Evolutionary conservation across 352 stramenopile species (phyloP), one percentile per base, ranked within the genome.

Genomic region (Phytophthora constricta): DNA sequence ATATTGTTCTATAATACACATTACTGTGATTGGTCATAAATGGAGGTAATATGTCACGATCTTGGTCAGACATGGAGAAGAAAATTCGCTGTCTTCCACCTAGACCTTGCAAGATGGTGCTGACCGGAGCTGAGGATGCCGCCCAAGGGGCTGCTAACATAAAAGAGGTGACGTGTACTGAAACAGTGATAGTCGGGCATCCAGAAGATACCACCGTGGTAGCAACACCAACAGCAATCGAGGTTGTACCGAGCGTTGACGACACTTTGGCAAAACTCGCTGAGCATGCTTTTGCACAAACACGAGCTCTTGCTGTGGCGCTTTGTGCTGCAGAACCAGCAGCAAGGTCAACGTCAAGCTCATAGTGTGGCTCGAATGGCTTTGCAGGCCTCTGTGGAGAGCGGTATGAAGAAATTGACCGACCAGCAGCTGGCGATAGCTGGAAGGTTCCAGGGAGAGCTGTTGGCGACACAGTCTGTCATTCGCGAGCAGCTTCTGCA

Each of bases 21-120:
- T n/a, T 23, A 20, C 7, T 47, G 4, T 10, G n/a, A 19, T 47
- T 37, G 31, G 41, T 47, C 9, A 47, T 17, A 25, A 47, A 47
- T 25, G 14, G n/a, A n/a, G 4, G 41, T 33, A 34, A 51, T 51
- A 51, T 51, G 28, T 51, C 45, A 17, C 23, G 45, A 51, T 51
- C 45, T 28, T n/a, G n/a, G n/a, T 33, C 22, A 51, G 19, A 16
- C 19, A n/a, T 22, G 14, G 23, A 51, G 5, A 20, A 16, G 3
- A 26, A 48, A 26, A 22, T 7, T 26, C 20, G 42, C 42, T 16
- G 8, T 16, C 39, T 23, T 22, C 39, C 39, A 47, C n/a, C n/a
- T 27, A 28, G n/a, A 50, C 5, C 4, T 3, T 7, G 17, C 20
- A 31, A 50, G 3, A 51, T 51, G 45, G 45, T 51, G 45, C 20